Conservation (phyloP, 1,139 yeast species). For the Lodderomyces margitis region DNA sequence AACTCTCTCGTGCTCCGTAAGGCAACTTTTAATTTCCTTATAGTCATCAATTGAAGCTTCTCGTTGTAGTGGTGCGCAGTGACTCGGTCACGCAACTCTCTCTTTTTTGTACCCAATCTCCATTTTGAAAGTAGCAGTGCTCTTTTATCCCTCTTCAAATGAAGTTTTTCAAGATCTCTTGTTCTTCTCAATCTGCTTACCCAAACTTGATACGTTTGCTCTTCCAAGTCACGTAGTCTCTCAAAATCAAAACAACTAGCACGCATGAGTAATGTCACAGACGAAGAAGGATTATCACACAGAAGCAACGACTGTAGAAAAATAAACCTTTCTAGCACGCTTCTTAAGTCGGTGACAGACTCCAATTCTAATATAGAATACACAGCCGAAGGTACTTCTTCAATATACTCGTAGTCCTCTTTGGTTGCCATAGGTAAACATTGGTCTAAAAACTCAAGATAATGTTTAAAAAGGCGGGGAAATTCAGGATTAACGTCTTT, state of each 20-base stretch:
- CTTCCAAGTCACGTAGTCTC: not conserved
- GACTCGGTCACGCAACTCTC: not conserved
- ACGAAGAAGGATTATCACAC: not conserved
- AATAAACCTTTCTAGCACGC: not conserved
- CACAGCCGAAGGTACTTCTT: conserved; percentile 21
- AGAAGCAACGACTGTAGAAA: not conserved
- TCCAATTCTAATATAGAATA: conserved; percentile 31
- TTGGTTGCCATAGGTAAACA: not conserved
- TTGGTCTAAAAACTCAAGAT: not conserved
- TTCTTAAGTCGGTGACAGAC: conserved; percentile 22
- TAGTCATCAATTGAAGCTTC: not conserved
- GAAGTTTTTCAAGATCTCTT: not conserved
- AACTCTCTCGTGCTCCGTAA: not conserved
- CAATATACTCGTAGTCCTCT: conserved; percentile 24
- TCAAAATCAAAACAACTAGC: conserved; percentile 10
- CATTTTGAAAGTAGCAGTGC: not conserved
- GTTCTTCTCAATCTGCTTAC: conserved; percentile 6
- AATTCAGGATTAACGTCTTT: not conserved
- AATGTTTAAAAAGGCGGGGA: conserved; percentile 1
- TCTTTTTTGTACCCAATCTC: not conserved
- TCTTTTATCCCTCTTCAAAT: not conserved
- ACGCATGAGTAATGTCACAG: conserved; percentile 12
- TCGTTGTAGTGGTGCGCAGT: not conserved
- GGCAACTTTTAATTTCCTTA: not conserved
- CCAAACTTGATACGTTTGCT: conserved; percentile 14